Evolutionary conservation across 2,329 filamentous ascomycete species (phyloP).

Genomic region (Triangularia verruculosa): DNA sequence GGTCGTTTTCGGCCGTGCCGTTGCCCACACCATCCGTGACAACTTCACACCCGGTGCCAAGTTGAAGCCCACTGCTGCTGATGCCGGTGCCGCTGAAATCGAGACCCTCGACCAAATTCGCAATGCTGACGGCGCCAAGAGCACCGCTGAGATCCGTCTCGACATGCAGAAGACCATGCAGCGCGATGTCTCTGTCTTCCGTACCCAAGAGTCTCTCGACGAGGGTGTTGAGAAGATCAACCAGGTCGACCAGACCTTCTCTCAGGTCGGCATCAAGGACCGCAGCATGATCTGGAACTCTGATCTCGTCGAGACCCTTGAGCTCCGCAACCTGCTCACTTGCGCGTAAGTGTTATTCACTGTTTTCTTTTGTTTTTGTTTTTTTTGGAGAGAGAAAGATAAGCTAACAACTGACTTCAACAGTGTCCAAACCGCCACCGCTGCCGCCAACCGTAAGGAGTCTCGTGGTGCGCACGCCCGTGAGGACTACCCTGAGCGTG

Average conservation of each 20-base stretch:
- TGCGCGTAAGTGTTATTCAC: constrained; percentile 71
- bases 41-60: constrained; percentile 82
- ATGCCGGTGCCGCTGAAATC: constrained; percentile 86
- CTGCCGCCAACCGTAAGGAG: constrained; percentile 93
- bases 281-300: constrained; percentile 99
- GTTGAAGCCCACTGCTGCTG: constrained; percentile 75
- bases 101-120: constrained; percentile 81
- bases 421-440: constrained; percentile 83
- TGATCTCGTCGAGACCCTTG: constrained; percentile 92
- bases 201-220: constrained; percentile 88
- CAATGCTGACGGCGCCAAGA: constrained; percentile 79
- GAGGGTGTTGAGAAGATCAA: constrained; percentile 88
- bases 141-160: constrained; percentile 81
- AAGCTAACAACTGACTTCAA: constrained; percentile 22
- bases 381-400: background rate
- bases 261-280: constrained; percentile 90
- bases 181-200: constrained; percentile 93
- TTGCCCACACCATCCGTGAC: constrained; percentile 95
- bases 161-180: constrained; percentile 99
- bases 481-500: constrained; percentile 93
- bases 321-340: constrained; percentile 91
- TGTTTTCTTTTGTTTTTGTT: no score
- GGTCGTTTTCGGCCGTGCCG: constrained; percentile 95
- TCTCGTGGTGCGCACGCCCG: constrained; percentile 95
- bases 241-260: constrained; percentile 76